phyloP scores from a whole-genome alignment of 148 eudicot genomes.

The Cornus suecica region DNA sequence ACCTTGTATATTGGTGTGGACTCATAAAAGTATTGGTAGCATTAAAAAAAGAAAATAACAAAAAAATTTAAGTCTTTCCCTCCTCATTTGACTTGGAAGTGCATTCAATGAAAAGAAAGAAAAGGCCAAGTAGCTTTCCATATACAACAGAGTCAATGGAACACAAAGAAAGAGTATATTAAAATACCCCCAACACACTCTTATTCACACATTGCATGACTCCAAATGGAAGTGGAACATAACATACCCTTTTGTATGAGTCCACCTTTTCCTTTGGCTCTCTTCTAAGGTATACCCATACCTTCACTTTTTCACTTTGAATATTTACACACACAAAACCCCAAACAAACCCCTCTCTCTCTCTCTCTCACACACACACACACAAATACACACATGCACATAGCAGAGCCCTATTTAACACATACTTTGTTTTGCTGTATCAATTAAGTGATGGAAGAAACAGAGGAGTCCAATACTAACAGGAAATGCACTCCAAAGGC shows the following conservation, averaged over 20 bases:
- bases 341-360: conserved; percentile 20
- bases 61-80: background rate
- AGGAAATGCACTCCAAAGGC: conserved; percentile 47
- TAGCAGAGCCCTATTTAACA: conserved; percentile 17
- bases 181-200: background rate
- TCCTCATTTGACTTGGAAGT: conserved; percentile 13
- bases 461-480: conserved; percentile 41
- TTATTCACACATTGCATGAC: conserved; percentile 6
- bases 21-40: too few species aligned
- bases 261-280: conserved; percentile 1
- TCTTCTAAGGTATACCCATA: conserved; percentile 20
- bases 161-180: background rate
- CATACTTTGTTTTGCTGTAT: conserved; percentile 16
- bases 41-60: background rate
- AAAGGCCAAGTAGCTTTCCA: background rate
- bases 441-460: conserved; percentile 57
- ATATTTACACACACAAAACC: conserved; percentile 7
- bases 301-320: conserved; percentile 20
- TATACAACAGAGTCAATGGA: conserved; percentile 4
- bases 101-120: background rate
- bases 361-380: conserved; percentile 20
- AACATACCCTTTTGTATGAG: conserved; percentile 15
- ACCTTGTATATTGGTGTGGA: too few species aligned
- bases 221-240: conserved; percentile 20
- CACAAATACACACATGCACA: conserved; percentile 19